These are phyloP conservation scores for Exserohilum turcica DNA, from an alignment of 2,329 filamentous ascomycete genomes.

Conservation along the genomic window DNA sequence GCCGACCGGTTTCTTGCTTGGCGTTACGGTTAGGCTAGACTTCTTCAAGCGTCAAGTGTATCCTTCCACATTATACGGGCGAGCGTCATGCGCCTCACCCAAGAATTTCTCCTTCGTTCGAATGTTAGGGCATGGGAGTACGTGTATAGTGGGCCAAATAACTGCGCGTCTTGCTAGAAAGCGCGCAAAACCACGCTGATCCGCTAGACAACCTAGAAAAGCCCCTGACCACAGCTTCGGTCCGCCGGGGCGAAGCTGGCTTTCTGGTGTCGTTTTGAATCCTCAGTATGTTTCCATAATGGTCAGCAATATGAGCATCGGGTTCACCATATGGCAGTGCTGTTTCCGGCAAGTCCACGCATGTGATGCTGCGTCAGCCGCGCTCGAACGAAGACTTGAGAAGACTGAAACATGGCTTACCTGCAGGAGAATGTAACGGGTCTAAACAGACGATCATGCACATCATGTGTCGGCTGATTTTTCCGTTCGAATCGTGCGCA, in stretches of 20 bases:
- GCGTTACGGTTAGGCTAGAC: neutral
- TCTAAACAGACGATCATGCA: neutral
- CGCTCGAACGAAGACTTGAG: neutral
- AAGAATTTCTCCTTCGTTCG: neutral
- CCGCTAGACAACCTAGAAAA: neutral
- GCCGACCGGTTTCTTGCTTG: neutral
- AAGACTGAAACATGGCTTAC: neutral
- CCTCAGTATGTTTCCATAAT: neutral
- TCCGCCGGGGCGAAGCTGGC: neutral
- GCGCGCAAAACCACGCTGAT: slow-evolving; percentile 9
- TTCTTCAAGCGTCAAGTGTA: neutral
- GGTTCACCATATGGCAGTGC: neutral
- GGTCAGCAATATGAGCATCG: neutral
- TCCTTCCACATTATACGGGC: neutral
- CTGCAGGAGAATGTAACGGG: neutral
- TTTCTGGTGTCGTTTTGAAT: slow-evolving; percentile 1
- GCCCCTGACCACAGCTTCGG: neutral
- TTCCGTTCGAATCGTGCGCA: neutral
- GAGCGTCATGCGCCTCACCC: neutral
- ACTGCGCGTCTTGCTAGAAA: neutral
- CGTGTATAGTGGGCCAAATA: neutral
- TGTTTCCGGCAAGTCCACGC: neutral
- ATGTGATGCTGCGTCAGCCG: neutral
- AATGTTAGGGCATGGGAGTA: neutral
- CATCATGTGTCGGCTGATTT: neutral